Percentiles rank a stretch among this genome's conserved stretches.
Evolutionary conservation across 1,139 yeast species (phyloP).

Genomic region (Arxiozyma slooffiae): DNA sequence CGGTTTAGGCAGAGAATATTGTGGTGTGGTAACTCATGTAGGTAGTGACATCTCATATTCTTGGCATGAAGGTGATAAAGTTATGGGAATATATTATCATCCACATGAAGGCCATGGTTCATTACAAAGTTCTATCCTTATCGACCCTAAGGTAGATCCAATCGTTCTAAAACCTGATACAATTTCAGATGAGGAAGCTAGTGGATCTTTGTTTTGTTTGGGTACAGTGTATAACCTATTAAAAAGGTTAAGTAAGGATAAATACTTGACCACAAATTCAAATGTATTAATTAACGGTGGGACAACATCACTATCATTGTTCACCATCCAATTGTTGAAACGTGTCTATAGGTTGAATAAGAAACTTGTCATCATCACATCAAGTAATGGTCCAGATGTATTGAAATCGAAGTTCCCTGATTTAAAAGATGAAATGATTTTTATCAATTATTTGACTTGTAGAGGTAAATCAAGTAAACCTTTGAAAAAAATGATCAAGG

Average conservation of each 20-base stretch:
- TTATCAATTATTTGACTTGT: conserved; percentile 25
- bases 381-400: conserved; percentile 31
- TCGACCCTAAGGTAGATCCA: conserved; percentile 35
- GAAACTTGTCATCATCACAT: conserved; percentile 38
- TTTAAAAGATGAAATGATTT: conserved; percentile 24
- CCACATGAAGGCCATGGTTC: conserved; percentile 42
- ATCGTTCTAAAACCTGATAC: conserved; percentile 41
- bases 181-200: conserved; percentile 45
- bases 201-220: conserved; percentile 44
- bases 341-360: conserved; percentile 35
- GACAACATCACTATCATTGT: conserved; percentile 58
- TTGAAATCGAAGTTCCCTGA: conserved; percentile 24
- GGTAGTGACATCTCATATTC: conserved; percentile 38
- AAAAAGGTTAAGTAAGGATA: conserved; percentile 25
- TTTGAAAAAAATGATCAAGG: conserved; percentile 22
- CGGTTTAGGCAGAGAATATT: conserved; percentile 60
- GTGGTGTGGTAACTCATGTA: conserved; percentile 53
- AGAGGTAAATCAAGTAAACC: conserved; percentile 28
- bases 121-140: conserved; percentile 40
- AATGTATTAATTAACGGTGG: conserved; percentile 59
- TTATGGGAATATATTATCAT: conserved; percentile 46
- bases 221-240: conserved; percentile 48
- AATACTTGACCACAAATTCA: conserved; percentile 22
- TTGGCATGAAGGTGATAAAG: conserved; percentile 51
- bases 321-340: conserved; percentile 49